Base-by-base conservation (phyloP, 2,329 filamentous ascomycete species). In the Fusarium tuaranense region DNA sequence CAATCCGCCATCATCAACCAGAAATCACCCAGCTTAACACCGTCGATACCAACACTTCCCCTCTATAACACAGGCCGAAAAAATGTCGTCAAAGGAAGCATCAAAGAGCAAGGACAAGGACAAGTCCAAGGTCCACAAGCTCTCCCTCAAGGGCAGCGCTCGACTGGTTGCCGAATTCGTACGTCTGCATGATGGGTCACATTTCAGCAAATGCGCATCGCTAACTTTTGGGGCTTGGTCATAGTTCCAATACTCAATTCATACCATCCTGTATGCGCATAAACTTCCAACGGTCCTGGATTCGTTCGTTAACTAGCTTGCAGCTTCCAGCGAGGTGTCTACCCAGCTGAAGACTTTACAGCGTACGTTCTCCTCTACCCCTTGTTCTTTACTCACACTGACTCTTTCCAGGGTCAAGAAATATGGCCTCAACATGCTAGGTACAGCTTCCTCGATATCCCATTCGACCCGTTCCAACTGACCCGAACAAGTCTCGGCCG, bases 361-460 rank as follows among this genome's bases (percentile, higher is more conserved):
- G 93, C 95, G 93, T 95, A 86, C 82, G 92, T 84, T 0, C 25
- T 14, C 7, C 18, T n/a, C 18, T 36, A 27, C 20, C 6, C 7
- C 10, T 18, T 14, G 3, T 53, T 39, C 12, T 64, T 8, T n/a
- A 20, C 30, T 20, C 27, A 60, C 22, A 71, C 72, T 71, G 5
- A 74, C 53, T 16, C 38, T 8, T 0, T 12, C 32, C 67, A 85
- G 82, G 46, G 95, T 99, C 80, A 99, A 99, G 87, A 99, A 99
- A 86, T 99, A 99, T 92, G 97, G 97, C 79, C 90, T 99, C 80
- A 98, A 98, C 80, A 98, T 98, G 95, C 93, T 98, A 79, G 90
- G 91, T 93, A 83, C 74, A 86, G 80, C 36, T 4, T 27, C 32
- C 2, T 13, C 16, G 16, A n/a, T 12, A 32, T 18, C 6, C 36